Base-by-base conservation (phyloP, 2,329 filamentous ascomycete genomes). In the Cladorrhinum sp. region DNA sequence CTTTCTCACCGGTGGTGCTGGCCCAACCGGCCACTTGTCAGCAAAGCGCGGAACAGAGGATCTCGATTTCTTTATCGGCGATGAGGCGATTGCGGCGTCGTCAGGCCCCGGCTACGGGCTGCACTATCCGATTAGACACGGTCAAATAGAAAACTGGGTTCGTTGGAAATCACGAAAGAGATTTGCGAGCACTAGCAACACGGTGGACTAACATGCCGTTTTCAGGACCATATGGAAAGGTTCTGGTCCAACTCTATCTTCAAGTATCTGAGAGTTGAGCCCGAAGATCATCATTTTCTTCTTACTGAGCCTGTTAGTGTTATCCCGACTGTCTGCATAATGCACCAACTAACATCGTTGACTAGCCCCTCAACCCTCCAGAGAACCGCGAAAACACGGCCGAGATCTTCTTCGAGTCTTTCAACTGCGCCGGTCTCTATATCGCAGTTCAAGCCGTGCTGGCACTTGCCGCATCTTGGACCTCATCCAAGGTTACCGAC, bases 221-320 rank as follows among this genome's bases (percentile, higher is more conserved):
- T 62, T 5, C 68, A 95, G 91, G 95, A 99, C 78, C 91, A 97
- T 72, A 99, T 99, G 95, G 95, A 99, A 77, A 89, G 95, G 65
- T 99, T 98, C 80, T 99, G 95, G 95, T 98, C 96, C 68, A 98
- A 98, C 80, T 99, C 95, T 65, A 99, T 99, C 79, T 99, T 99
- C 86, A 99, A 99, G 77, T 99, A 99, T 74, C 85, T 99, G 57
- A 87, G 95, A 70, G 95, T 99, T 68, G 95, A 99, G 79, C 95
- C 95, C 28, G 95, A 99, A 79, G 95, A 99, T 74, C 95, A 99
- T 77, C 93, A 96, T 81, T 99, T 99, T 77, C 87, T 99, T 65
- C 87, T 99, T 62, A 99, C 95, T 64, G 95, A 99, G 75, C 95
- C 95, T 62, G 93, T 96, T 26, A 64, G 66, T 26, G 33, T 18